These are phyloP conservation scores for Tuber umbilicatum DNA, from an alignment of 495 filamentous ascomycete species.

Conservation along the genomic window DNA sequence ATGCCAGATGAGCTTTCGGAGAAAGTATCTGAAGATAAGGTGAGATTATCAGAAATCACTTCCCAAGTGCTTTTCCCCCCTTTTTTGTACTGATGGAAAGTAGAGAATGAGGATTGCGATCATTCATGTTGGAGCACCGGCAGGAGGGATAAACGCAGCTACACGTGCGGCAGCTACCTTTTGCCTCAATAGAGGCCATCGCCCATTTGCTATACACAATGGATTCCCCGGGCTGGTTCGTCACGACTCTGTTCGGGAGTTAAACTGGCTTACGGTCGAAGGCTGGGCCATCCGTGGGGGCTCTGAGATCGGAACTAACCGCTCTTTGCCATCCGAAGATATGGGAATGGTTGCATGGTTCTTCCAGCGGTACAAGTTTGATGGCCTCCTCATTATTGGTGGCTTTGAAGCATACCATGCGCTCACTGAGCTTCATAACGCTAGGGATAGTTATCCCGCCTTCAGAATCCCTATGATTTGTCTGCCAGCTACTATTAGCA, in stretches of 20 bases:
- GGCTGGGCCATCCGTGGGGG: slow-evolving; percentile 93
- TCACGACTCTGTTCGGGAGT: slow-evolving; percentile 81
- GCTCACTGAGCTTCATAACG: slow-evolving; percentile 75
- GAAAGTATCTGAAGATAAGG: slow-evolving; percentile 65
- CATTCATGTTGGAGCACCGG: slow-evolving; percentile 93
- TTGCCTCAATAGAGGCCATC: slow-evolving; percentile 87
- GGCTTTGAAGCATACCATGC: slow-evolving; percentile 97
- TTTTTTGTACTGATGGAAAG: background rate
- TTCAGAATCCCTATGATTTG: slow-evolving; percentile 91
- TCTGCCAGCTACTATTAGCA: slow-evolving; percentile 93
- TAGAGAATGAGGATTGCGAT: slow-evolving; percentile 89
- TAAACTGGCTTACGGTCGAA: slow-evolving; percentile 90
- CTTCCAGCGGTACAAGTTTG: slow-evolving; percentile 79
- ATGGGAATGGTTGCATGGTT: slow-evolving; percentile 75
- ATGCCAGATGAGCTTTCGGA: slow-evolving; percentile 58
- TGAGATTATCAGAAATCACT: slow-evolving; percentile 42
- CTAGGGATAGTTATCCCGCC: slow-evolving; percentile 65
- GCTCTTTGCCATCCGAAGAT: slow-evolving; percentile 75
- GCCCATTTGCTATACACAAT: slow-evolving; percentile 86
- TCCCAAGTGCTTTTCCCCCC: background rate
- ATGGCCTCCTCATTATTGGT: slow-evolving; percentile 86
- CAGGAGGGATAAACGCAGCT: slow-evolving; percentile 98
- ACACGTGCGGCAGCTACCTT: slow-evolving; percentile 94
- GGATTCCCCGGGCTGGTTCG: slow-evolving; percentile 92
- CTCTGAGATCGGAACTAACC: slow-evolving; percentile 96